A percentile compares a stretch with the other conserved stretches of the same genome.
Evolutionary conservation across 345 rosid species (phyloP).

Genomic region (Arabis alpina): DNA sequence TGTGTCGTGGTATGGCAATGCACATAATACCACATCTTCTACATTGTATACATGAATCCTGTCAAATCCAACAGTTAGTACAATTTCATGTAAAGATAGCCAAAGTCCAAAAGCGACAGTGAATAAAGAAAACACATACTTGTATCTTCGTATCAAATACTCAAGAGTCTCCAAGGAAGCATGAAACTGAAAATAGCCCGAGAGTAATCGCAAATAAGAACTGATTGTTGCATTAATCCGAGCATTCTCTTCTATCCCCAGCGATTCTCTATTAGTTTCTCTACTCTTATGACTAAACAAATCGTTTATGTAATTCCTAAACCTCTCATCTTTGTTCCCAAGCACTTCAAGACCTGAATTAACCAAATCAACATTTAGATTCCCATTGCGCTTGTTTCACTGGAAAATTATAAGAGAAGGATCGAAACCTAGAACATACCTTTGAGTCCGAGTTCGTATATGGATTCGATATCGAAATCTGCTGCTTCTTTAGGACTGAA

Average conservation of each 20-base stretch:
- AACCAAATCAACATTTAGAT: background rate
- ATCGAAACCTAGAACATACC: constrained; percentile 44
- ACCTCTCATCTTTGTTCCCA: constrained; percentile 64
- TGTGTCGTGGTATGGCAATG: constrained; percentile 87
- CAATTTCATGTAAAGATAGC: background rate
- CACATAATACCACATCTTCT: constrained; percentile 80
- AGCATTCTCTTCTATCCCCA: constrained; percentile 63
- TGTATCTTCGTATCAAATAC: constrained; percentile 91
- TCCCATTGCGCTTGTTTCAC: background rate
- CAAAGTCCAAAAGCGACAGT: background rate
- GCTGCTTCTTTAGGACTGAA: constrained; percentile 48
- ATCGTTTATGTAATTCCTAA: constrained; percentile 59
- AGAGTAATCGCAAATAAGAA: constrained; percentile 67
- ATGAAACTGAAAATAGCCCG: constrained; percentile 66
- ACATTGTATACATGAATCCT: constrained; percentile 80
- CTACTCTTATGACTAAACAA: constrained; percentile 77
- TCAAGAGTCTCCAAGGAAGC: constrained; percentile 78
- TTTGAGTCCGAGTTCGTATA: constrained; percentile 59
- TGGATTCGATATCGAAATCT: constrained; percentile 73
- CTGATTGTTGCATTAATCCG: constrained; percentile 59
- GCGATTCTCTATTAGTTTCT: constrained; percentile 80
- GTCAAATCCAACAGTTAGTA: constrained; percentile 38
- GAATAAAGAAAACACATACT: constrained; percentile 50
- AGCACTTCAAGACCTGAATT: constrained; percentile 82
- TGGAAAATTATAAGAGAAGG: background rate